Percentiles rank a stretch among this genome's conserved stretches.
These are phyloP conservation scores for Pseudocercospora cruenta DNA, from an alignment of 2,329 filamentous ascomycete genomes.

Conservation along the genomic window DNA sequence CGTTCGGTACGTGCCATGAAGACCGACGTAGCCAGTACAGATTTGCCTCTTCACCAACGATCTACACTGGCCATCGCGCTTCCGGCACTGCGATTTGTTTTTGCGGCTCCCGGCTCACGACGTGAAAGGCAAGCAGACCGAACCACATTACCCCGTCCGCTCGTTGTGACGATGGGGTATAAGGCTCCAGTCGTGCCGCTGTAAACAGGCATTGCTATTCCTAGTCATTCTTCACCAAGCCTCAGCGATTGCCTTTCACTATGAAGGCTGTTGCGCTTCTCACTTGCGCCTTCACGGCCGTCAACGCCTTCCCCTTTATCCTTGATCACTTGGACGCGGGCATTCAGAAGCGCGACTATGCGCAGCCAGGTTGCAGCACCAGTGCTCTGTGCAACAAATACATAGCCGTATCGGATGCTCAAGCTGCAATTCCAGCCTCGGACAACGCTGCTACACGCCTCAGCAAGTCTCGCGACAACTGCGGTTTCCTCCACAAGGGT, in stretches of 20 bases:
- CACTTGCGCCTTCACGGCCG: slow-evolving; percentile 8
- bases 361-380: slow-evolving; percentile 7
- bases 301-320: slow-evolving; percentile 12
- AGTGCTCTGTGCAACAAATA: slow-evolving; percentile 8
- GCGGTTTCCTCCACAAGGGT: slow-evolving; percentile 11
- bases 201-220: background rate
- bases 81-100: background rate
- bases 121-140: background rate
- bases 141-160: background rate
- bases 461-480: slow-evolving; percentile 18
- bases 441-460: slow-evolving; percentile 11
- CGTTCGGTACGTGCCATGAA: background rate
- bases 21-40: background rate
- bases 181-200: background rate
- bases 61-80: background rate
- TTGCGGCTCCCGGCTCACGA: background rate
- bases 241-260: background rate
- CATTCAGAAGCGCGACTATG: slow-evolving; percentile 7
- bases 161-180: background rate
- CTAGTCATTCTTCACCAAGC: background rate
- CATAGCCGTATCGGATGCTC: slow-evolving; percentile 7
- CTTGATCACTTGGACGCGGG: slow-evolving; percentile 4
- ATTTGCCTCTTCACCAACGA: background rate
- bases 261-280: background rate
- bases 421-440: slow-evolving; percentile 15